These are phyloP conservation scores for Boletus calvinii DNA, from an alignment of 1,284 basidiomycete genomes.

Conservation along the genomic window DNA sequence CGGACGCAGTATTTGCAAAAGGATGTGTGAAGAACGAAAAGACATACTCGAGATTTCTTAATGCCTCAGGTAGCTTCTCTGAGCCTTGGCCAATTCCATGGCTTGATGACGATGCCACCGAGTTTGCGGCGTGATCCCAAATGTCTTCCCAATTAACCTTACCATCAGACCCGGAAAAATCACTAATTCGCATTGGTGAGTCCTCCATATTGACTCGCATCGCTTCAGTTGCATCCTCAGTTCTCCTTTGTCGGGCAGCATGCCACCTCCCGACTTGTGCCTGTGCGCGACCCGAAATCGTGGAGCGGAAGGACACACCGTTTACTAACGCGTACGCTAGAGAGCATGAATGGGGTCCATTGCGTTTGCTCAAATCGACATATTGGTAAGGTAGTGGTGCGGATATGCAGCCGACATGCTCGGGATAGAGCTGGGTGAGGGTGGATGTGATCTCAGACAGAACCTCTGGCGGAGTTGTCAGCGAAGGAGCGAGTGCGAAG, in stretches of 20 bases:
- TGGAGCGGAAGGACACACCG: constrained; percentile 53
- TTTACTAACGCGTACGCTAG: constrained; percentile 47
- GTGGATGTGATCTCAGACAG: constrained; percentile 46
- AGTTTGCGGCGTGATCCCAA: constrained; percentile 39
- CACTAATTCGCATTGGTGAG: constrained; percentile 9
- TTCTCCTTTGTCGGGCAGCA: constrained; percentile 39
- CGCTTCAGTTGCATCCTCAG: constrained; percentile 19
- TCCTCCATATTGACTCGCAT: constrained; percentile 22
- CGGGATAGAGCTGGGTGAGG: constrained; percentile 41
- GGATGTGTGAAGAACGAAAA: neutral
- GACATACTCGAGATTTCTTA: constrained; percentile 24
- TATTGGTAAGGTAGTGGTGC: constrained; percentile 39
- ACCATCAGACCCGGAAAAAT: constrained; percentile 21
- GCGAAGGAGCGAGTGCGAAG: constrained; percentile 49
- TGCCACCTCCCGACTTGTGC: constrained; percentile 70
- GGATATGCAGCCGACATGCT: constrained; percentile 61
- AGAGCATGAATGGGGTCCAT: constrained; percentile 46
- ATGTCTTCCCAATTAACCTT: constrained; percentile 52
- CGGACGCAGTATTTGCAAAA: constrained; percentile 5
- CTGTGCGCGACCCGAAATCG: constrained; percentile 53
- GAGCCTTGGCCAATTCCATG: neutral
- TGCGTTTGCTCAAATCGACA: constrained; percentile 3
- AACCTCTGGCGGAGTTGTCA: constrained; percentile 31
- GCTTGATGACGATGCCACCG: neutral
- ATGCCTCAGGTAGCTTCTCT: constrained; percentile 11